A percentile compares a stretch with the other conserved stretches of the same genome.
Evolutionary conservation across 257 asterid genomes (phyloP).

Genomic region (Solanum pennellii): DNA sequence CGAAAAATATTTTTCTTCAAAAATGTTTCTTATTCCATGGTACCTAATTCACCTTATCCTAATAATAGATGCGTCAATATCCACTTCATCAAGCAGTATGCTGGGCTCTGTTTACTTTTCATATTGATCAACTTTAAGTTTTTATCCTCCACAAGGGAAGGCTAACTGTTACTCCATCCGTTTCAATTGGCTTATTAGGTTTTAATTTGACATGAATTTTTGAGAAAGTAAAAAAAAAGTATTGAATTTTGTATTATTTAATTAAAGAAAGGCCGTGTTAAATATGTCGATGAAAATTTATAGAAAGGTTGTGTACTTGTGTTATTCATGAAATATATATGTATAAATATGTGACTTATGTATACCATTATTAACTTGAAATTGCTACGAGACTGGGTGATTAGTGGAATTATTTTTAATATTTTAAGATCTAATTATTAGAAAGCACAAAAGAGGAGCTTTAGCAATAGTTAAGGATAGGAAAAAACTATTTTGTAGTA

Average conservation of each 20-base stretch:
- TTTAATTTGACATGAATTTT: neutral
- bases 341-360: neutral
- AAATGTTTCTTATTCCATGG: neutral
- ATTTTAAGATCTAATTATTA: neutral
- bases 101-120: neutral
- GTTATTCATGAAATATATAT: neutral
- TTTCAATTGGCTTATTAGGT: neutral
- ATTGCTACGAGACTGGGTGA: neutral
- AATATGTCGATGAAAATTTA: neutral
- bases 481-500: neutral
- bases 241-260: neutral
- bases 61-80: neutral
- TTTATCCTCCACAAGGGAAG: neutral
- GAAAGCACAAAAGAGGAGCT: neutral
- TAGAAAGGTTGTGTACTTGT: too few relatives aligned
- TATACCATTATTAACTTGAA: neutral
- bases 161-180: neutral
- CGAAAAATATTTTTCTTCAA: neutral
- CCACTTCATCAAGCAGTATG: neutral
- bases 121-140: neutral
- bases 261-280: neutral
- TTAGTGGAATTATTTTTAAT: neutral
- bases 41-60: neutral
- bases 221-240: neutral
- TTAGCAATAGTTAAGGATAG: neutral